Conservation (phyloP, 148 eudicot species). For the Polygonum maritimum region DNA sequence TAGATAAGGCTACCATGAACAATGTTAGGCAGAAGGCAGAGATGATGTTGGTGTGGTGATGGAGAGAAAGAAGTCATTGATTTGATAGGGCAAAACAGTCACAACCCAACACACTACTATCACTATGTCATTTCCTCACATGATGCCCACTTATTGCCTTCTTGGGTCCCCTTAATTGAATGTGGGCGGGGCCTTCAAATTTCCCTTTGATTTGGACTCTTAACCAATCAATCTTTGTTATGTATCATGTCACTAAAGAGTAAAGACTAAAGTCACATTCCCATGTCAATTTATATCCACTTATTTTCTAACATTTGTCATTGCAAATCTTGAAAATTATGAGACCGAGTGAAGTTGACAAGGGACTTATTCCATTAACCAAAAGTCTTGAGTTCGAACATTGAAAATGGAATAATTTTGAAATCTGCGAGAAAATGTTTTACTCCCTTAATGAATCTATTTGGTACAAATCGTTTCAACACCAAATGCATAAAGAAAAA, state of each 20-base stretch:
- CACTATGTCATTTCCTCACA: slow-evolving; percentile 4
- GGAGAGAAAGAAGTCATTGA: not conserved
- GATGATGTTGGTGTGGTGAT: not conserved
- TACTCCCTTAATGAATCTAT: too few relatives aligned
- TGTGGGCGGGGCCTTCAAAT: not conserved
- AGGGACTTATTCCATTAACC: too few relatives aligned
- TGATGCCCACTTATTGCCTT: not conserved
- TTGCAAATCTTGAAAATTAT: too few relatives aligned
- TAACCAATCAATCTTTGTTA: slow-evolving; percentile 3
- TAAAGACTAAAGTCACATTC: not conserved
- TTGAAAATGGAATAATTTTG: too few relatives aligned
- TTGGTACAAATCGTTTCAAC: too few relatives aligned
- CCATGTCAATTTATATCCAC: not conserved
- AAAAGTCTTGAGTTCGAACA: too few relatives aligned
- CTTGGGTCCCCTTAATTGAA: not conserved
- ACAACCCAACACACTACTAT: not conserved
- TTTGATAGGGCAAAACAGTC: not conserved
- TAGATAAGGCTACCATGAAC: not conserved
- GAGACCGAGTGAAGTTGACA: too few relatives aligned
- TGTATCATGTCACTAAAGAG: not conserved
- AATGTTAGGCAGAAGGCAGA: not conserved
- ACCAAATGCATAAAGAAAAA: too few relatives aligned
- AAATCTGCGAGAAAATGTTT: too few relatives aligned
- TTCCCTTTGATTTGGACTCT: slow-evolving; percentile 2
- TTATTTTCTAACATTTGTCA: too few relatives aligned